Evolutionary conservation across 1,284 basidiomycete genomes (phyloP).

Genomic region (Moesziomyces sp.): DNA sequence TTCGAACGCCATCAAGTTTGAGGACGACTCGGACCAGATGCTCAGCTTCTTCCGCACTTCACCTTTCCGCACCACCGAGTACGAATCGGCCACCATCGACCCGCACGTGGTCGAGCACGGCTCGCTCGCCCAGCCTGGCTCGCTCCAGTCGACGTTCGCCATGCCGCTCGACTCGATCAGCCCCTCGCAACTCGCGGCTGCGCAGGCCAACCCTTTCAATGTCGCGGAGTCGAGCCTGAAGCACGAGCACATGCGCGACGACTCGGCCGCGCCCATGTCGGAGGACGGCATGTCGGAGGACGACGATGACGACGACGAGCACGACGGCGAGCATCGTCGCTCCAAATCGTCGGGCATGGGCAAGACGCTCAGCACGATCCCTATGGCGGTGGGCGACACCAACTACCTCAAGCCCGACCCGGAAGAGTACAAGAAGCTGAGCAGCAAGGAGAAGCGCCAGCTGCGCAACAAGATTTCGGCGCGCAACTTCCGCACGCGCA

Average conservation of each 20-base stretch:
- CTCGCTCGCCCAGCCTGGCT: background rate
- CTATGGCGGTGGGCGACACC: conserved; percentile 40
- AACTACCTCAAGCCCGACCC: conserved; percentile 74
- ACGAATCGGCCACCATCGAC: conserved; percentile 44
- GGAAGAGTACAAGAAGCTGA: conserved; percentile 95
- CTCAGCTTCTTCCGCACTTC: conserved; percentile 41
- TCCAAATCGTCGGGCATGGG: conserved; percentile 15
- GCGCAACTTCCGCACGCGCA: conserved; percentile 88
- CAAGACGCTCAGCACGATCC: conserved; percentile 41
- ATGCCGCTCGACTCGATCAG: conserved; percentile 25
- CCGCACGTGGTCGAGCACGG: conserved; percentile 43
- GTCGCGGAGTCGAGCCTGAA: conserved; percentile 10
- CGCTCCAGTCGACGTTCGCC: conserved; percentile 3
- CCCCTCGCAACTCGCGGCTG: conserved; percentile 6
- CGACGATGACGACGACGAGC: conserved; percentile 33
- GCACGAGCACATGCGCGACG: background rate
- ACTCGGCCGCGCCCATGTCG: conserved; percentile 34
- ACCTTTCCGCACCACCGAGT: conserved; percentile 36
- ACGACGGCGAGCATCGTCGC: conserved; percentile 13
- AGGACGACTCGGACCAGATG: conserved; percentile 29
- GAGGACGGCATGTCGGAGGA: conserved; percentile 49
- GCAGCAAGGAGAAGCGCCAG: conserved; percentile 94
- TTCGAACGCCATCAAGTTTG: conserved; percentile 24
- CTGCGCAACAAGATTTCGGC: conserved; percentile 96
- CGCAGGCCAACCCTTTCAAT: background rate